Percentiles rank a stretch among this genome's conserved stretches.
phyloP scores from a whole-genome alignment of 345 rosid genomes.

The Bretschneidera sinensis region DNA sequence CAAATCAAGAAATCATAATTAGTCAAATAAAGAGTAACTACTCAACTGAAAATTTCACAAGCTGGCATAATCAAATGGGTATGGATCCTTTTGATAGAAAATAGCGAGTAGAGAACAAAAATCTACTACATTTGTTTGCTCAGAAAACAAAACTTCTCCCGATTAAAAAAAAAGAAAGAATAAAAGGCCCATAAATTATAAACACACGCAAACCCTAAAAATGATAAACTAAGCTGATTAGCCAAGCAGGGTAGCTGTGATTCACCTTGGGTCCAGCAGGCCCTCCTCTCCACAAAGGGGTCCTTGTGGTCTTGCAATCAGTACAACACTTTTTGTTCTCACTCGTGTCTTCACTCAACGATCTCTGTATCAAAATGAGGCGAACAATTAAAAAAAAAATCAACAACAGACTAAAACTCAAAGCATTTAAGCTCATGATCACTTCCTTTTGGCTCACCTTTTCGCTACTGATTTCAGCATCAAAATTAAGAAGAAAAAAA shows the following conservation, averaged over 20 bases:
- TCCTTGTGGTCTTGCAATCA: slow-evolving; percentile 71
- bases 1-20: neutral
- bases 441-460: too few species aligned
- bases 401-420: too few species aligned
- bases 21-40: neutral
- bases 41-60: too few species aligned
- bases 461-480: too few species aligned
- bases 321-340: slow-evolving; percentile 44
- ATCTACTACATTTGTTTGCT: neutral
- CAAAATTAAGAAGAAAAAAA: too few species aligned
- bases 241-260: neutral
- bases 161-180: too few species aligned
- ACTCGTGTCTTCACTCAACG: slow-evolving; percentile 18
- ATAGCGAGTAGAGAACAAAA: neutral
- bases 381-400: slow-evolving; percentile 4
- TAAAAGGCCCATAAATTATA: neutral
- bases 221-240: neutral
- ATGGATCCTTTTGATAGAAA: neutral
- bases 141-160: neutral
- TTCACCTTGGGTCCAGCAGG: slow-evolving; percentile 84
- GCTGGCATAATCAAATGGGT: neutral
- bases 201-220: neutral
- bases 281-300: slow-evolving; percentile 96
- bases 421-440: too few species aligned
- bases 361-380: slow-evolving; percentile 20